Evolutionary conservation across 2,329 filamentous ascomycete genomes (phyloP).

Genomic region (Hypoxylon sp.): DNA sequence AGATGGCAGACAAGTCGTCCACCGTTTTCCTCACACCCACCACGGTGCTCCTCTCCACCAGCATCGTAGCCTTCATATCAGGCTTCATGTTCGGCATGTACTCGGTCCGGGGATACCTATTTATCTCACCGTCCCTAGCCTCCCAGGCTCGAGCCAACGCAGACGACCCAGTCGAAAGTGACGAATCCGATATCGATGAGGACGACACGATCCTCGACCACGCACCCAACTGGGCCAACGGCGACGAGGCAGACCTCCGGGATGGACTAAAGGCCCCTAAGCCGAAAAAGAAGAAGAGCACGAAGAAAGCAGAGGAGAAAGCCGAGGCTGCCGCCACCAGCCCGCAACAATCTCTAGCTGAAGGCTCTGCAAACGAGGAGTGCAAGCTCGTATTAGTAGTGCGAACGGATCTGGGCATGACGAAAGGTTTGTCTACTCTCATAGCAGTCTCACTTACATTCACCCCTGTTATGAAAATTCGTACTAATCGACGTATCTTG

Average conservation of each 20-base stretch:
- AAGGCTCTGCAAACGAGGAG: slow-evolving; percentile 73
- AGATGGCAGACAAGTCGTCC: slow-evolving; percentile 57
- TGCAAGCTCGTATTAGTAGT: slow-evolving; percentile 96
- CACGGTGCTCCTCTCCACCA: slow-evolving; percentile 78
- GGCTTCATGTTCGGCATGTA: slow-evolving; percentile 89
- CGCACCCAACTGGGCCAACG: slow-evolving; percentile 77
- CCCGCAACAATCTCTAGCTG: slow-evolving; percentile 34
- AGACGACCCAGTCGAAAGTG: slow-evolving; percentile 75
- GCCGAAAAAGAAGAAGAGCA: slow-evolving; percentile 34
- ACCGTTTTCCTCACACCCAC: slow-evolving; percentile 58
- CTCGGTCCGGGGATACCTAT: slow-evolving; percentile 71
- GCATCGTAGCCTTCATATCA: slow-evolving; percentile 78
- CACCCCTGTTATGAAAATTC: slow-evolving; percentile 8
- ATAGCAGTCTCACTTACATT: not conserved
- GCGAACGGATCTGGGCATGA: slow-evolving; percentile 95
- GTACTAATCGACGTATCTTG: slow-evolving; percentile 21
- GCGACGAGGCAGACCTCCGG: slow-evolving; percentile 69
- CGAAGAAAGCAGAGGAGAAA: slow-evolving; percentile 53
- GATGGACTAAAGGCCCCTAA: slow-evolving; percentile 66
- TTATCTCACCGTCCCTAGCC: slow-evolving; percentile 69
- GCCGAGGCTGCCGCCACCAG: slow-evolving; percentile 41
- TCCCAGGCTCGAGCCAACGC: slow-evolving; percentile 70
- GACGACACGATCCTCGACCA: slow-evolving; percentile 73
- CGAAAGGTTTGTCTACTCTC: slow-evolving; percentile 77
- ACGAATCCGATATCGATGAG: slow-evolving; percentile 77